Evolutionary conservation across 1,139 yeast species (phyloP).

Genomic region (Taphrina wiesneri): DNA sequence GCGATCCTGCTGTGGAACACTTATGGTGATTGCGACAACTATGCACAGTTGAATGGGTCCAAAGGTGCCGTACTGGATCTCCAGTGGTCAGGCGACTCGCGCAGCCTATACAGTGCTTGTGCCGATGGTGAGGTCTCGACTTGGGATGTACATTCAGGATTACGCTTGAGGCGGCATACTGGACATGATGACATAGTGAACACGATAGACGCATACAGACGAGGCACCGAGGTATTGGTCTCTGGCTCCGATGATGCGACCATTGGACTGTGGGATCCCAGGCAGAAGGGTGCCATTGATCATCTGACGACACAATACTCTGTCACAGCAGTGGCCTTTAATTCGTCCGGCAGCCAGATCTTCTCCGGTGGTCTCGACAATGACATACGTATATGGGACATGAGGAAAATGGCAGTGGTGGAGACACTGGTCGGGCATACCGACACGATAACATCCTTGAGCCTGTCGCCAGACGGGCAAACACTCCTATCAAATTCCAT

Average conservation of each 20-base stretch:
- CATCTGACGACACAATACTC: constrained; percentile 57
- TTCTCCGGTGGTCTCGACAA: constrained; percentile 72
- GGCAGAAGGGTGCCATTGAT: constrained; percentile 53
- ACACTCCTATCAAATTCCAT: constrained; percentile 57
- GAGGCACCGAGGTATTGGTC: constrained; percentile 48
- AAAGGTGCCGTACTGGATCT: constrained; percentile 55
- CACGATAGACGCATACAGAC: constrained; percentile 50
- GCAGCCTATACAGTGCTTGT: constrained; percentile 49
- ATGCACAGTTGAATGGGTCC: constrained; percentile 54
- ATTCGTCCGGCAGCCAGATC: constrained; percentile 49
- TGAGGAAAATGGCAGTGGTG: constrained; percentile 43
- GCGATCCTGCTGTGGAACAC: constrained; percentile 52
- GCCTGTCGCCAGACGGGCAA: constrained; percentile 55
- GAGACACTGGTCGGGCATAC: constrained; percentile 52
- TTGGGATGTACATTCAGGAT: constrained; percentile 62
- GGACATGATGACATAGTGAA: constrained; percentile 62
- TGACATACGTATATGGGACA: constrained; percentile 51
- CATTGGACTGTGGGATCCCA: constrained; percentile 62
- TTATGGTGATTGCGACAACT: constrained; percentile 46
- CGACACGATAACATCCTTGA: constrained; percentile 56
- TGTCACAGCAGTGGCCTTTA: constrained; percentile 55
- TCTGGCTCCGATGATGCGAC: constrained; percentile 70
- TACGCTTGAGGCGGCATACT: constrained; percentile 55
- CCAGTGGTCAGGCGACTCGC: constrained; percentile 52
- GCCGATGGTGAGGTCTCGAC: constrained; percentile 55